Evolutionary conservation across 1,284 basidiomycete species (phyloP).

Genomic region (Sphagnurus paluster): DNA sequence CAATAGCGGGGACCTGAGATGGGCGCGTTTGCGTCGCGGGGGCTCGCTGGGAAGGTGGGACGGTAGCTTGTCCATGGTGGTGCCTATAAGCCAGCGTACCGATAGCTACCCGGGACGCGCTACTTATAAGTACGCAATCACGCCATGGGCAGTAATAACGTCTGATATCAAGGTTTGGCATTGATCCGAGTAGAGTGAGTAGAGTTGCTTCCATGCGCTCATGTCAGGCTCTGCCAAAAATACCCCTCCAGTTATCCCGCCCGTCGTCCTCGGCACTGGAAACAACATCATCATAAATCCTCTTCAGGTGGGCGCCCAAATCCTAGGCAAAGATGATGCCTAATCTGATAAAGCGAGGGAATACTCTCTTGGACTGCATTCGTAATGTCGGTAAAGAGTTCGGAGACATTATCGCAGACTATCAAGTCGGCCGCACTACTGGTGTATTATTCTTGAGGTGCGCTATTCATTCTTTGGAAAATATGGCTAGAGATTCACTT

Average conservation of each 20-base stretch:
- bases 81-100: constrained; percentile 1
- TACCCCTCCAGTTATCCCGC: constrained; percentile 38
- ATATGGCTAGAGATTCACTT: not conserved
- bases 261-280: constrained; percentile 66
- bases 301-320: constrained; percentile 36
- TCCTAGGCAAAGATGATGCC: not conserved
- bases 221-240: constrained; percentile 8
- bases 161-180: not conserved
- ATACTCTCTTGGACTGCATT: constrained; percentile 84
- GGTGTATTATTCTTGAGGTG: constrained; percentile 92
- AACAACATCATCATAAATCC: constrained; percentile 78
- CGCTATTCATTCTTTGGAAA: constrained; percentile 13
- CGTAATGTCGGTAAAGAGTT: constrained; percentile 93
- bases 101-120: not conserved
- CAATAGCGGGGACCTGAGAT: constrained; percentile 10
- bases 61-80: constrained; percentile 14
- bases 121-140: constrained; percentile 1
- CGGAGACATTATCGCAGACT: constrained; percentile 92
- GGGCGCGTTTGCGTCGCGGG: not conserved
- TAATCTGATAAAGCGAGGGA: constrained; percentile 67
- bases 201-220: constrained; percentile 1
- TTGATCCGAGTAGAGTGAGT: too few species aligned
- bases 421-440: constrained; percentile 93
- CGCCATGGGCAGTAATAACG: not conserved
- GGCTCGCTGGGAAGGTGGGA: constrained; percentile 1